Evolutionary conservation across 148 eudicot genomes (phyloP), one percentile per base, ranked within the genome.

Genomic region (Dysphania ambrosioides): DNA sequence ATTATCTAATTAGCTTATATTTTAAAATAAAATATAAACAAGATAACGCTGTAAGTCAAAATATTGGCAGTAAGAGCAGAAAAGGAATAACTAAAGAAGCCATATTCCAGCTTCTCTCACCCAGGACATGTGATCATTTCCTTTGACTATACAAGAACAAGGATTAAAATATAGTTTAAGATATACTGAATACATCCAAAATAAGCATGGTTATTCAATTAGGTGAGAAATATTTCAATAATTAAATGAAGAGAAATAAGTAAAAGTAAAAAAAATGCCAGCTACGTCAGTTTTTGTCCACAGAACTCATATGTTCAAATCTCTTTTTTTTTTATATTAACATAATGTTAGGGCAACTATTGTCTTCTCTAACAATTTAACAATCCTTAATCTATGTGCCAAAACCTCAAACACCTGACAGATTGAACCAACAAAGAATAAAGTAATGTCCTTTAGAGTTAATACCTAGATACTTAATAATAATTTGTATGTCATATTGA

Each of bases 1-100:
- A 35, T 60, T 35, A 41, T 11, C 34, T 8, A 36, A 62, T 75
- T 56, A 79, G 66, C 49, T 51, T 16, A 68, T 8, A 63, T 21
- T 51, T 34, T 49, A 31, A 19, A 42, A 56, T 21, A 21, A 18
- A 32, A 21, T 1, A 24, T 2, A 61, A 19, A 51, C 21, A 38
- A 53, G n/a, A 62, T 21, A 57, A 64, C 42, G 66, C 3, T 57
- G 31, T 29, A 60, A 31, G 59, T 16, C 4, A 63, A 34, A 15
- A 1, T 9, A 12, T 32, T 18, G 1, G 13, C 32, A 31, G 65
- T 3, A 29, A 6, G 24, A 63, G 2, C 40, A 32, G 23, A 63
- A 18, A 66, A 66, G 1, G 51, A n/a, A 66, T 6, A 66, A 36
- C 30, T 8, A 4, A 9, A 38, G 8, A 65, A 65, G 13, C 47